These are phyloP conservation scores for Pleurotus eryngii DNA, from an alignment of 768 basidiomycete genomes.

Conservation along the genomic window DNA sequence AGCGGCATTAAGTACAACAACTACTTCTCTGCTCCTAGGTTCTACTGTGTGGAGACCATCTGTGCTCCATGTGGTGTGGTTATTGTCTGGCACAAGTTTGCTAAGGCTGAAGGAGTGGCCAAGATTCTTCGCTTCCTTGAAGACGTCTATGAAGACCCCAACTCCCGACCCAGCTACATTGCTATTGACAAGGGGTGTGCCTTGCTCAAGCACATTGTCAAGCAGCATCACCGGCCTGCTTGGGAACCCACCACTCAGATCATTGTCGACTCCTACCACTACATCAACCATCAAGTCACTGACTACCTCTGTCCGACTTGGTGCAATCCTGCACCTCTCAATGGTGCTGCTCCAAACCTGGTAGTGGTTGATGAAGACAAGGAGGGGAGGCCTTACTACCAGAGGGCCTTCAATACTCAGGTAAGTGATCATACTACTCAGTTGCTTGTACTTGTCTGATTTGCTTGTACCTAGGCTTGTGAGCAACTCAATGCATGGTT, in stretches of 20 bases:
- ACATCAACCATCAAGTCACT: constrained; percentile 20
- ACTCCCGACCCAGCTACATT: constrained; percentile 18
- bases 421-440: too few relatives aligned
- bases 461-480: too few relatives aligned
- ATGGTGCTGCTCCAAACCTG: constrained; percentile 19
- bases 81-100: constrained; percentile 27
- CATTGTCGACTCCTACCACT: constrained; percentile 22
- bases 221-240: constrained; percentile 5
- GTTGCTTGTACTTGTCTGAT: too few relatives aligned
- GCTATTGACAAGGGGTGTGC: constrained; percentile 25
- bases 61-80: constrained; percentile 20
- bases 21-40: constrained; percentile 19
- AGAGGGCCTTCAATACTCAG: too few relatives aligned
- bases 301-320: constrained; percentile 25
- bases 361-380: too few relatives aligned
- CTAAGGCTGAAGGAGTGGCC: constrained; percentile 21
- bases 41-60: constrained; percentile 10
- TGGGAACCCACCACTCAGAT: constrained; percentile 16
- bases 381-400: too few relatives aligned
- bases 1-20: constrained; percentile 22
- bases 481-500: too few relatives aligned
- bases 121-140: constrained; percentile 18
- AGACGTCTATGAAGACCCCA: constrained; percentile 16
- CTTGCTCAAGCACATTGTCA: constrained; percentile 9
- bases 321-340: constrained; percentile 27